These are phyloP conservation scores for Gossypium lobatum DNA, from an alignment of 441 rosid genomes.

Conservation along the genomic window DNA sequence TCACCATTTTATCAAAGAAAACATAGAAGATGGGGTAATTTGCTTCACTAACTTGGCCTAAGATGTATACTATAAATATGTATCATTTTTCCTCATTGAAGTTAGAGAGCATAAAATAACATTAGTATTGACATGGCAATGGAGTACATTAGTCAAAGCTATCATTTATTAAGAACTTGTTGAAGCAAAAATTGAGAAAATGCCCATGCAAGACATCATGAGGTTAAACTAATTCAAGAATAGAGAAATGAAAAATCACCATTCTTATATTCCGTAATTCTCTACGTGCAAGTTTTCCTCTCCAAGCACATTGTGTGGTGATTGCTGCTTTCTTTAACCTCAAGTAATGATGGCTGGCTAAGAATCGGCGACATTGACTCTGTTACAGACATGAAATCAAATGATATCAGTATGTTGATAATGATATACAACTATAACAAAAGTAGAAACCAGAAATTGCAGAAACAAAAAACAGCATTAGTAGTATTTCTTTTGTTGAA, in stretches of 20 bases:
- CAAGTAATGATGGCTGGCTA: conserved; percentile 37
- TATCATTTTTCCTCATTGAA: not conserved
- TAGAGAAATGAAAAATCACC: conserved; percentile 35
- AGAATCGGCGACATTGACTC: conserved; percentile 61
- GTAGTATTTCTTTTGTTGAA: conserved; percentile 4
- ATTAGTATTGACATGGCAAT: not conserved
- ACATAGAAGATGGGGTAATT: not conserved
- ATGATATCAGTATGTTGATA: not conserved
- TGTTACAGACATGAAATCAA: conserved; percentile 28
- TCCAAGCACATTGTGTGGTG: conserved; percentile 66
- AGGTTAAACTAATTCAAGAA: conserved; percentile 10
- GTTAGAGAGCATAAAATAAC: not conserved
- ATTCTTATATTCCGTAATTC: conserved; percentile 69
- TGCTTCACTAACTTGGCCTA: not conserved
- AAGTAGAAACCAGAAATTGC: not conserved
- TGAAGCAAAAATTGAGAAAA: not conserved
- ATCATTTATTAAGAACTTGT: not conserved
- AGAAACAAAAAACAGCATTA: conserved; percentile 12
- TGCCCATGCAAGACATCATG: not conserved
- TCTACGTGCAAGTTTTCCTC: conserved; percentile 61
- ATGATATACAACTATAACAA: not conserved
- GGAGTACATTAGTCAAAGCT: not conserved
- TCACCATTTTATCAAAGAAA: not conserved
- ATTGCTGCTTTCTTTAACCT: conserved; percentile 63
- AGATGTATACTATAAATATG: not conserved